phyloP scores from a whole-genome alignment of 2,329 filamentous ascomycete species.

The Pleomassaria siparia region DNA sequence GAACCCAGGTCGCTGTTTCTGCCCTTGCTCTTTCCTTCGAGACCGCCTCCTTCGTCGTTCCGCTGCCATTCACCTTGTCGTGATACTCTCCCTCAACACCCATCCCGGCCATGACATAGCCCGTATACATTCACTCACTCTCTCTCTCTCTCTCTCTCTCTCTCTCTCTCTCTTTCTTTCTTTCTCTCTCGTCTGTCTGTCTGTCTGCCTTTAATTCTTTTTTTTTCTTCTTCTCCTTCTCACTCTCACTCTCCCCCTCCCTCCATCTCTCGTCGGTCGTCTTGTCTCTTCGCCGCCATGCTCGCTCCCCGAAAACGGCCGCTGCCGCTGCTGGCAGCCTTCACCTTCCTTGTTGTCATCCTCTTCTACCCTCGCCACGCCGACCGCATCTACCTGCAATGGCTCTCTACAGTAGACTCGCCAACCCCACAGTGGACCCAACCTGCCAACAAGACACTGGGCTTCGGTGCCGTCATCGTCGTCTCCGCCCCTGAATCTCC shows the following conservation, averaged over 20 bases:
- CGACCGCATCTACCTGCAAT: conserved; percentile 32
- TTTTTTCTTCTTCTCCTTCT: neutral
- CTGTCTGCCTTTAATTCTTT: conserved; percentile 6
- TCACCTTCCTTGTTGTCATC: conserved; percentile 28
- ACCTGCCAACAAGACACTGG: conserved; percentile 39
- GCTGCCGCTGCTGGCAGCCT: conserved; percentile 29
- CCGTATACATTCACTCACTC: neutral
- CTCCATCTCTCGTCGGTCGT: too few species aligned
- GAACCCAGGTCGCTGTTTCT: neutral
- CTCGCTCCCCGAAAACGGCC: conserved; percentile 37
- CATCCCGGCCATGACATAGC: neutral
- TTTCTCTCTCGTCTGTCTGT: conserved; percentile 4
- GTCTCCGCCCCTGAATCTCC: conserved; percentile 45
- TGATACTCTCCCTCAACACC: neutral
- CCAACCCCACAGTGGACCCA: conserved; percentile 25
- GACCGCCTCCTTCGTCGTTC: neutral
- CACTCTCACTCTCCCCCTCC: too few species aligned
- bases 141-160: neutral
- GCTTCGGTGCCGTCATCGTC: conserved; percentile 46
- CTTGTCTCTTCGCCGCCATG: conserved; percentile 20
- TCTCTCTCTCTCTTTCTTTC: neutral
- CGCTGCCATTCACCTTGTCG: neutral
- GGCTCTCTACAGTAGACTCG: conserved; percentile 22
- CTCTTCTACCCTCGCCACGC: conserved; percentile 30
- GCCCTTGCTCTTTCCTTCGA: neutral